Percentiles rank a stretch among this genome's conserved stretches.
Evolutionary conservation across 2,329 filamentous ascomycete species (phyloP).

Genomic region (Sporothrix variecibatus): DNA sequence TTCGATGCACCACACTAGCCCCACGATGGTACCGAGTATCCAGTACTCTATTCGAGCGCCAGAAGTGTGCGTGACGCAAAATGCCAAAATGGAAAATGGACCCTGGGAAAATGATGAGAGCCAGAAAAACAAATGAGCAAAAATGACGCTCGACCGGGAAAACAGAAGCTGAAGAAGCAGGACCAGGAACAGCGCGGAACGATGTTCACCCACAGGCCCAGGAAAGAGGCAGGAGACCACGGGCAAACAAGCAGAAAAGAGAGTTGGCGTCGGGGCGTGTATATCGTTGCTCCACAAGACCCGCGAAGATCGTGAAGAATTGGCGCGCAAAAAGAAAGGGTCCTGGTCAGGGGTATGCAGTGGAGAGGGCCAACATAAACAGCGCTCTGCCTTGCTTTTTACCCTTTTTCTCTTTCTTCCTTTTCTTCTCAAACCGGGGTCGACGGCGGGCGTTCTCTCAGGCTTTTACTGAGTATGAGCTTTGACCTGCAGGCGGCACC

Average conservation of each 20-base stretch:
- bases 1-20: constrained; percentile 6
- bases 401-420: background rate
- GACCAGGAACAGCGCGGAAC: background rate
- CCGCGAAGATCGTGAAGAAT: constrained; percentile 19
- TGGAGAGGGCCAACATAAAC: background rate
- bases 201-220: background rate
- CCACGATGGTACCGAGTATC: background rate
- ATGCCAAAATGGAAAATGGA: background rate
- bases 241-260: constrained; percentile 5
- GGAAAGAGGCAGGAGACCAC: no score
- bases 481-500: constrained; percentile 4
- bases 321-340: constrained; percentile 10
- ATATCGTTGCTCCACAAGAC: constrained; percentile 14
- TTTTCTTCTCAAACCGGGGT: constrained; percentile 3
- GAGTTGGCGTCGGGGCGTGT: background rate
- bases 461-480: background rate
- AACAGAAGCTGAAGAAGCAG: background rate
- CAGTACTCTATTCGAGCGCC: background rate
- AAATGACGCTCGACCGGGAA: background rate
- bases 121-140: background rate
- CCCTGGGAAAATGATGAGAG: background rate
- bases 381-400: background rate
- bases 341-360: constrained; percentile 17
- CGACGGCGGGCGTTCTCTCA: background rate
- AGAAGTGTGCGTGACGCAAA: background rate